Evolutionary conservation across 441 rosid genomes (phyloP), one percentile per base, ranked within the genome.

Genomic region (Erysimum cheiri): DNA sequence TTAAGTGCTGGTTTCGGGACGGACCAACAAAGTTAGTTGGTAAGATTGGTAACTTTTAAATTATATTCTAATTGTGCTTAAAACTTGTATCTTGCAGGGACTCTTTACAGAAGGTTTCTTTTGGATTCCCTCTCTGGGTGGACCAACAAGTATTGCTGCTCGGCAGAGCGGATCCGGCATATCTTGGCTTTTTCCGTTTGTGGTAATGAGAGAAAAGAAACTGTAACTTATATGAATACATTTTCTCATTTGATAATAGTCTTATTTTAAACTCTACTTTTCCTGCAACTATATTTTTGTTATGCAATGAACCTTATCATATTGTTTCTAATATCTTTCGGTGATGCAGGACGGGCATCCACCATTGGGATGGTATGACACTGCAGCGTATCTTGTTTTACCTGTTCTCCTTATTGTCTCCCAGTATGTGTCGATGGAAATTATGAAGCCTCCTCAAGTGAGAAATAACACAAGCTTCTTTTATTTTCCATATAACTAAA

Each of bases 381-480:
- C 98, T 47, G 79, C 80, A 1, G 98, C 97, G 62, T 94, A 94
- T 83, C 89, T 94, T 78, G 98, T 94, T 78, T 82, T 94, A 69
- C 99, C 99, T 59, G 89, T 94, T 64, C 96, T 91, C 26, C 98
- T 92, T 41, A 85, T 94, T 55, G 84, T 43, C 76, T 92, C 97
- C 35, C 99, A 94, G 61, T 94, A 77, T 63, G 87, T 87, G 32
- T 94, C 99, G 11, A 94, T 94, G 99, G 98, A 94, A 83, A 76
- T 94, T 62, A 94, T 94, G 99, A 94, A 92, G 81, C 94, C 99
- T 69, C 97, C 99, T 70, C 94, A 92, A 90, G 99, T 88, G 59
- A 77, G 85, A 78, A 43, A 70, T 28, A 65, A 9, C 36, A 26
- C 28, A 71, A 59, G 39, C 53, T 62, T 80, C 26, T 80, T 53